Base-by-base conservation (phyloP, 257 asterid species). In the Solanum appendiculatum region DNA sequence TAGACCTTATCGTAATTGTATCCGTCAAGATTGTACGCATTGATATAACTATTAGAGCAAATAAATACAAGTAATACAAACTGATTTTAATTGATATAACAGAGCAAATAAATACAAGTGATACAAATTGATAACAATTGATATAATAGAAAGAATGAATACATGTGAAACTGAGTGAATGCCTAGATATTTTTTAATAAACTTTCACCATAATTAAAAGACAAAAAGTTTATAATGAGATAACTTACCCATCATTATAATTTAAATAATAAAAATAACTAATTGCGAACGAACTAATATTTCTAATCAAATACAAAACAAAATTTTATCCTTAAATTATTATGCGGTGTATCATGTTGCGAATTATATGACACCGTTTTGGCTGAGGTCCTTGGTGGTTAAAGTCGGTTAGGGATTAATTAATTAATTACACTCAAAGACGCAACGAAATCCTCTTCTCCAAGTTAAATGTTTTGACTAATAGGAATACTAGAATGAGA, bases 381-480 rank as follows among this genome's bases (percentile, higher is more conserved):
- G 8, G 4, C 5, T 46, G 5, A 4, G 18, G 11, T 46, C 9
- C 6, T 80, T 29, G 85, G 85, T 81, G 42, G 85, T 81, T 81
- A 46, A 81, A 81, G 85, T 81, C 68, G 44, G 68, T 81, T 81
- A 81, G 85, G 42, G 85, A 81, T 81, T 46, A 46, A 46, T 13
- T 12, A 14, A 46, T 23, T 58, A 56, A 0, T 5, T 40, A 27
- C 63, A 78, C 84, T 37, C 77, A 31, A 68, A 2, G 74, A 33
- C 7, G 23, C 29, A 37, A 42, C 58, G 11, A 7, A 14, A 15
- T 25, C 63, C 37, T 77, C 83, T 7, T 77, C 60, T 44, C 60
- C 37, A 25, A 14, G 60, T 14, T 14, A 40, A 33, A 44, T 36
- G 31, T 21, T 73, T 73, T 73, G 29, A 21, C 31, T 73, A 6